phyloP scores from a whole-genome alignment of 495 filamentous ascomycete species.

The Neurospora sp. region DNA sequence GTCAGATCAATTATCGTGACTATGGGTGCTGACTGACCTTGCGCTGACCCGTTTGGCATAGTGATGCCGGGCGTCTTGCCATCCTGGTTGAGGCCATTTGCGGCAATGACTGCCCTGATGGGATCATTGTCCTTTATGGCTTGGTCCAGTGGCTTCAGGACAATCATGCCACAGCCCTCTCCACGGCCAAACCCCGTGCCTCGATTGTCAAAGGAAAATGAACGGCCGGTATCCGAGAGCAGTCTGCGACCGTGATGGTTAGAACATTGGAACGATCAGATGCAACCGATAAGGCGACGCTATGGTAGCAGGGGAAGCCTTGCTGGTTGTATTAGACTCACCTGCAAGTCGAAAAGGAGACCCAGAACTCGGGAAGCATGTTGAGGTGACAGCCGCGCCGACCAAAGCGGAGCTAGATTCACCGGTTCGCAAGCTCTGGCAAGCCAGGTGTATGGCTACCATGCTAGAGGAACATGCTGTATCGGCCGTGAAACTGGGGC shows the following conservation, averaged over 20 bases:
- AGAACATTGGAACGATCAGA: conserved; percentile 39
- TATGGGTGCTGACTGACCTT: conserved; percentile 28
- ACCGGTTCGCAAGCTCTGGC: conserved; percentile 61
- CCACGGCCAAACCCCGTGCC: conserved; percentile 59
- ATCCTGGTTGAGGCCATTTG: conserved; percentile 50
- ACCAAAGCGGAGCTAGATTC: conserved; percentile 42
- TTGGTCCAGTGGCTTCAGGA: conserved; percentile 51
- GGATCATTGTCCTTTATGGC: conserved; percentile 47
- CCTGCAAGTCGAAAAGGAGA: conserved; percentile 35
- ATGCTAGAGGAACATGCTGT: conserved; percentile 79
- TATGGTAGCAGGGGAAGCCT: conserved; percentile 28
- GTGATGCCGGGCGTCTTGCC: conserved; percentile 51
- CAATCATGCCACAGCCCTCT: conserved; percentile 49
- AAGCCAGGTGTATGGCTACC: conserved; percentile 59
- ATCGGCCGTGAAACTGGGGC: conserved; percentile 64
- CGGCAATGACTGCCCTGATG: conserved; percentile 53
- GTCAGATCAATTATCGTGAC: not conserved
- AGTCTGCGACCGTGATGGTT: conserved; percentile 24
- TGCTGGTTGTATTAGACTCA: conserved; percentile 2
- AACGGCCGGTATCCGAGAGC: conserved; percentile 55
- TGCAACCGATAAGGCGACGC: conserved; percentile 35
- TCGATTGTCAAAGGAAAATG: conserved; percentile 48
- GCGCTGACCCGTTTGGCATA: conserved; percentile 45
- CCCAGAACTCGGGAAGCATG: conserved; percentile 45
- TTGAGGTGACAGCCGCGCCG: conserved; percentile 50